Evolutionary conservation across 2,329 filamentous ascomycete genomes (phyloP).

Genomic region (Arthroderma sp.): DNA sequence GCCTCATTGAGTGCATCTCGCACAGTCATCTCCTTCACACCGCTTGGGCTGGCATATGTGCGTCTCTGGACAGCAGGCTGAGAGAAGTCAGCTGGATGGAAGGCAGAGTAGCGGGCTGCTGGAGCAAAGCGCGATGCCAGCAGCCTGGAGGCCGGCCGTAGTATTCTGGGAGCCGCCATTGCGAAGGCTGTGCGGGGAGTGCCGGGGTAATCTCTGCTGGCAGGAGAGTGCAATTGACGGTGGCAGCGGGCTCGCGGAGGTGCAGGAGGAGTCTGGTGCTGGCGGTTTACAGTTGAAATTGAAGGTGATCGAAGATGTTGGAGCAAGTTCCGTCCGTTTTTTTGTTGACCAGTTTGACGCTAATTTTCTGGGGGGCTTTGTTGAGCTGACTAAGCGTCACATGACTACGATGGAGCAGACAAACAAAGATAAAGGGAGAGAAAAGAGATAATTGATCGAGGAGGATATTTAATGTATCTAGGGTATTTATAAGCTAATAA

Average conservation of each 20-base stretch:
- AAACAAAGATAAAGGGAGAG: not conserved
- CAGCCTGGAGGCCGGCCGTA: constrained; percentile 53
- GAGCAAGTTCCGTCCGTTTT: not conserved
- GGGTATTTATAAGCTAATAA: not conserved
- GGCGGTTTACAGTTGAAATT: not conserved
- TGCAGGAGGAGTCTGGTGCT: not conserved
- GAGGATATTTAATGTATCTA: not conserved
- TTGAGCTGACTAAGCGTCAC: constrained; percentile 2
- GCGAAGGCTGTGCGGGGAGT: constrained; percentile 14
- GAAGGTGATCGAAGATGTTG: too few species aligned
- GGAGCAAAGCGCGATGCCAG: constrained; percentile 44
- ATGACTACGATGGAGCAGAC: too few species aligned
- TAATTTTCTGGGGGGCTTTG: not conserved
- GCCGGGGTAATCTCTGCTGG: not conserved
- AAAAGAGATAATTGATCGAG: too few species aligned
- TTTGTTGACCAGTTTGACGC: not conserved
- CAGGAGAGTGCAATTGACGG: not conserved
- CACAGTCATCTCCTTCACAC: constrained; percentile 86
- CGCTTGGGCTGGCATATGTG: constrained; percentile 47
- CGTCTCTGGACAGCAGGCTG: constrained; percentile 39
- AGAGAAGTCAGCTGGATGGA: constrained; percentile 40
- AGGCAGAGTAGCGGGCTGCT: constrained; percentile 40
- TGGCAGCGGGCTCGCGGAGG: not conserved
- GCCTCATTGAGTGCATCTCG: constrained; percentile 97
- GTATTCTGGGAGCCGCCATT: constrained; percentile 50